Conservation (phyloP, 1,284 basidiomycete species). For the Pseudozyma hubeiensis region DNA sequence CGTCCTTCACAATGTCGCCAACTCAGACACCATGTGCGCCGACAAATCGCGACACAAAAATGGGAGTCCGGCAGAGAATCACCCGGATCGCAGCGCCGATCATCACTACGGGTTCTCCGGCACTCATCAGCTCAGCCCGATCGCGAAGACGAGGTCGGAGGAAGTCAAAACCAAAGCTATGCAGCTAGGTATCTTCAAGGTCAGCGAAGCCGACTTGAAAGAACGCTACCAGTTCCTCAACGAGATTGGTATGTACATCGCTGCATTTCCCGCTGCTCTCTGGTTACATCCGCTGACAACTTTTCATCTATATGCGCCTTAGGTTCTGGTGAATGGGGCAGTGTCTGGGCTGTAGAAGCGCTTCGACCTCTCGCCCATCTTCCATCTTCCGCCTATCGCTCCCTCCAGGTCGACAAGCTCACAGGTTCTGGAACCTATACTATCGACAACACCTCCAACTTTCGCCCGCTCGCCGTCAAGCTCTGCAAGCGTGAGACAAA, state of each 20-base stretch:
- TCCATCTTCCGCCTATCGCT: conserved; percentile 37
- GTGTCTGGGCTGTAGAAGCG: conserved; percentile 38
- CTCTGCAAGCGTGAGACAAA: conserved; percentile 50
- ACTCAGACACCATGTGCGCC: background rate
- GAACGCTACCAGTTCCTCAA: conserved; percentile 47
- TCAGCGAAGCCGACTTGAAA: conserved; percentile 45
- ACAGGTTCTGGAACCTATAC: conserved; percentile 29
- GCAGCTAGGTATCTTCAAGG: conserved; percentile 50
- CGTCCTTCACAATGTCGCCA: conserved; percentile 5
- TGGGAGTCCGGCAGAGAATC: background rate
- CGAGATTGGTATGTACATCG: conserved; percentile 42
- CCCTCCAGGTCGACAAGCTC: conserved; percentile 31
- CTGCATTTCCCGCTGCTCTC: background rate
- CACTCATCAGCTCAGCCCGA: conserved; percentile 3
- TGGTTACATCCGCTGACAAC: background rate
- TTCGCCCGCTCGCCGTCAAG: conserved; percentile 51
- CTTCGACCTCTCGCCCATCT: conserved; percentile 39
- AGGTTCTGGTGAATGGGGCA: conserved; percentile 54
- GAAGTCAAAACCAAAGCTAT: conserved; percentile 35
- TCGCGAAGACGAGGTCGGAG: conserved; percentile 1
- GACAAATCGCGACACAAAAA: background rate
- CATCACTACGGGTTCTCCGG: background rate
- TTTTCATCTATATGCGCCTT: background rate
- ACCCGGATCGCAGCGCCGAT: background rate
- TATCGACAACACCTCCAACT: conserved; percentile 30